Percentiles rank a stretch among this genome's conserved stretches.
Conservation (phyloP, 805 yeast genomes). For the Blastobotrys chiropterorum region DNA sequence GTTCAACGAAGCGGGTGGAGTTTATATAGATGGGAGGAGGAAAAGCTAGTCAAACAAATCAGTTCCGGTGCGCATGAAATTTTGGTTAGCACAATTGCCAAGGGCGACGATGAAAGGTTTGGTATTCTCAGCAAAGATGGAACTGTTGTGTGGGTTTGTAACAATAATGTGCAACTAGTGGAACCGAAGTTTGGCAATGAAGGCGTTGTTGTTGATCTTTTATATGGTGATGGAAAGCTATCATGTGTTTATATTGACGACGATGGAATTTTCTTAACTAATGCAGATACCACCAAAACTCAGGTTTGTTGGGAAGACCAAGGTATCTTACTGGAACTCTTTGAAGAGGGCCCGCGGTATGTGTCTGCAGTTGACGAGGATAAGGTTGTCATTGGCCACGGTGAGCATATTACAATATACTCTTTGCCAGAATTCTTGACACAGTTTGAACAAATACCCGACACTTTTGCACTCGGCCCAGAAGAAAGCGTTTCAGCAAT, state of each 20-base stretch:
- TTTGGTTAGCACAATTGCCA: slow-evolving; percentile 3
- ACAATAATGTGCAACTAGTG: slow-evolving; percentile 12
- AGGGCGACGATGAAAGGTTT: slow-evolving; percentile 8
- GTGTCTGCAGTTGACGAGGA: slow-evolving; percentile 1
- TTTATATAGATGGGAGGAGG: slow-evolving; percentile 15
- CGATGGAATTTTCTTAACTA: background rate
- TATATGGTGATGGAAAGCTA: background rate
- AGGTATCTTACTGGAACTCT: background rate
- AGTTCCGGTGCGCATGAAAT: slow-evolving; percentile 10
- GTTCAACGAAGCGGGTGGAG: slow-evolving; percentile 17
- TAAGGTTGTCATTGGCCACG: slow-evolving; percentile 2
- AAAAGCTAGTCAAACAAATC: slow-evolving; percentile 10
- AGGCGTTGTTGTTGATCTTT: background rate
- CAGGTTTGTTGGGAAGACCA: slow-evolving; percentile 1
- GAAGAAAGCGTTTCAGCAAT: background rate
- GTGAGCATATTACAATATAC: background rate
- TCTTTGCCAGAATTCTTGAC: slow-evolving; percentile 2
- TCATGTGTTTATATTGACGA: background rate
- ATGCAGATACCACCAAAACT: background rate
- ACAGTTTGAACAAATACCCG: background rate
- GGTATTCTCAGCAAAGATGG: slow-evolving; percentile 13
- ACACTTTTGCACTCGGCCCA: background rate
- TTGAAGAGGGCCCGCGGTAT: background rate
- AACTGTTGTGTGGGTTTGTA: slow-evolving; percentile 11
- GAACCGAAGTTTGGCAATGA: slow-evolving; percentile 11